Base-by-base conservation (phyloP, 352 stramenopile species). In the Globisporangium barbulae region DNA sequence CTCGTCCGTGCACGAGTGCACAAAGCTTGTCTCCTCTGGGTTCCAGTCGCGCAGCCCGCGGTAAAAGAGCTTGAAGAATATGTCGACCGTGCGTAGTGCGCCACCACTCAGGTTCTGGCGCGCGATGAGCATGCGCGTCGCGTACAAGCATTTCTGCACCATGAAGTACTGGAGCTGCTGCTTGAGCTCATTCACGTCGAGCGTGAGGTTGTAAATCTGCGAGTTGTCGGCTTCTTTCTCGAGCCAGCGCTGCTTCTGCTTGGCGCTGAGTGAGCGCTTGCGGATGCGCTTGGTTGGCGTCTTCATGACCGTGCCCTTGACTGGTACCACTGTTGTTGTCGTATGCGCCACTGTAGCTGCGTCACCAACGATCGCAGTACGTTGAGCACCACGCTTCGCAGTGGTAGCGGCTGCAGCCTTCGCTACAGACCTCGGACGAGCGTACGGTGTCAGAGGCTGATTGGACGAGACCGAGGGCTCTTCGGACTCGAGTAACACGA, bases 151-250 rank as follows among this genome's bases (percentile, higher is more conserved):
- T 37, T 66, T 66, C 30, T 56, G 45, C 8, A 61, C 13, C 30
- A 55, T 5, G 5, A 39, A 39, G 41, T 31, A n/a, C 30, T 68
- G 67, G 48, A 80, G 64, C 60, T 80, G 72, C 53, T 78, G 74
- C 28, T 65, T 64, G 22, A 83, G 54, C 12, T 53, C 67, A 47
- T 78, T 65, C 19, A 78, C 53, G 48, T 83, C 72, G 8, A 83
- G 61, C 56, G 69, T 63, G 28, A 83, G 58, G 25, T 77, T 77
- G 61, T 73, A 55, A 12, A 66, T 33, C 17, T 37, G 61, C 33
- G 61, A 66, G 33, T 54, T 42, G 3, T 45, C 28, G 3, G 10
- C 44, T 3, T 66, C 52, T 22, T 54, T 61, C 19, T 61, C 17
- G 13, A 59, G 31, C 35, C 37, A 61, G 4, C 61, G 53, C 42